Base-by-base conservation (phyloP, 2,329 filamentous ascomycete species). In the Paraphoma sp. region DNA sequence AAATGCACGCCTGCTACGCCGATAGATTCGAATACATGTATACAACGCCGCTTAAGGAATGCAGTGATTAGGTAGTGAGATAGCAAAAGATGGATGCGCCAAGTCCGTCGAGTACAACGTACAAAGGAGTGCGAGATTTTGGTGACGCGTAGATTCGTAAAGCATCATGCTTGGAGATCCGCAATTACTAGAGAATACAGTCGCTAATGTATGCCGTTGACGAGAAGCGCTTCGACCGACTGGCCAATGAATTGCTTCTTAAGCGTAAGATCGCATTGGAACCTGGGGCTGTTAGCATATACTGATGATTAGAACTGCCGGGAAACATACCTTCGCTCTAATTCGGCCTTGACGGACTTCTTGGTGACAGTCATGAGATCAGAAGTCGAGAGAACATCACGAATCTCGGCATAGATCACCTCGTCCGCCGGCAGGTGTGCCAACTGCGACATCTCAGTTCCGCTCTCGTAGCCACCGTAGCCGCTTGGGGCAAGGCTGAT, bases 341-440 rank as follows among this genome's bases (percentile, higher is more conserved):
- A 81, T 81, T 99, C 95, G 66, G 86, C 80, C 84, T 98, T 98
- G 79, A 99, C 91, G 69, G 91, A 92, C 87, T 99, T 99, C 87
- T 99, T 99, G 64, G 95, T 99, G 43, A 99, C 92, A 4, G 87
- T 93, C 95, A 99, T 99, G 72, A 99, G 81, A 79, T 99, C 95
- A 1, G 93, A 93, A 11, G 90, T 96, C 67, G 89, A 86, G 60
- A 99, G 82, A 62, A 99, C 97, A 72, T 97, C 93, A 49, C 95
- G 87, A 68, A 99, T 99, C 83, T 99, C 95, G 0, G 92, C 89
- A 60, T 99, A 81, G 48, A 99, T 83, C 10, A 92, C 90, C 71
- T 99, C 95, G 67, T 99, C 95, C 59, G 85, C 91, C 0, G 95
- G 95, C 72, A 97, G 79, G 69, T 91, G 90, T 6, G 86, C 77